Evolutionary conservation across 352 stramenopile genomes (phyloP), one percentile per base, ranked within the genome.

Genomic region (Phytopythium montanum): DNA sequence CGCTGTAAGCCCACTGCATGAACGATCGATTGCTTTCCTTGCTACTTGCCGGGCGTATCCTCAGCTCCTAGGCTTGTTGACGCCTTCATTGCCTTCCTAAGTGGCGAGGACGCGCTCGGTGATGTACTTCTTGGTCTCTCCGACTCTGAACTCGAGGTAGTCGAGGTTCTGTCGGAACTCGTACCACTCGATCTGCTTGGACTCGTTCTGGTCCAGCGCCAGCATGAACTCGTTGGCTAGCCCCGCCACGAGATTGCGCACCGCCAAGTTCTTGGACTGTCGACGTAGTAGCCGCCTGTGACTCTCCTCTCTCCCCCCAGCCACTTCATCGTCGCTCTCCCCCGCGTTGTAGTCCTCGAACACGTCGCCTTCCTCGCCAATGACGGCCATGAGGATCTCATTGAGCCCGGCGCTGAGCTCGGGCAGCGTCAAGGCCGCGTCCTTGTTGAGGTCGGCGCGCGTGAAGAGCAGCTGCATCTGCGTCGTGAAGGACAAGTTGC

Each of bases 131-230:
- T 88, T 88, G 44, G 70, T 80, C 50, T 88, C 50, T 18, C 61
- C 49, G 36, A 92, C 67, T 23, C 76, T 73, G 8, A 70, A 63
- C 18, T 92, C 76, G 23, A 92, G 63, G 52, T 80, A 88, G 55
- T 88, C 82, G 29, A 92, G 61, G n/a, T 90, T 72, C 53, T 80
- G 75, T 7, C 79, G 81, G 52, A 90, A 92, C 54, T 92, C 79
- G 57, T 79, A 86, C 79, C 82, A 92, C 59, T 92, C 79, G 57
- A 92, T 84, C 25, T 68, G 66, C 21, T 72, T 64, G 54, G 69
- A 84, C 28, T 82, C 60, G 64, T 88, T 87, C 50, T 67, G 74
- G 61, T 87, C 82, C 3, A 92, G 42, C 29, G 70, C 69, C 19
- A 64, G 38, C 74, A 88, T 79, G 34, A 89, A 65, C 52, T 88